Conservation (phyloP, 805 yeast genomes). For the Hanseniaspora lachancei region DNA sequence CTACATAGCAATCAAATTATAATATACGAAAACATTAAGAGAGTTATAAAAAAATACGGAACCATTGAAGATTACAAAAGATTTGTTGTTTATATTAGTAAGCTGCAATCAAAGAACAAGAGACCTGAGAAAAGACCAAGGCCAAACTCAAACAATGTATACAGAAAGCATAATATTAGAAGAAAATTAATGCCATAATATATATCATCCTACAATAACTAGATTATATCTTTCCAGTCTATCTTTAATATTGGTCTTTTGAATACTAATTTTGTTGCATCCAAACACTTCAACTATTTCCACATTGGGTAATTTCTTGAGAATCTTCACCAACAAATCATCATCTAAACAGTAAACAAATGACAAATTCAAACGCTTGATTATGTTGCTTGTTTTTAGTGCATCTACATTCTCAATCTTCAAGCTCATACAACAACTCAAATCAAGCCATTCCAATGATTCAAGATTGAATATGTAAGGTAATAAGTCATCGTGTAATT, state of each 20-base stretch:
- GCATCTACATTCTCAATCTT: conserved; percentile 39
- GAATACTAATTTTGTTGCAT: conserved; percentile 49
- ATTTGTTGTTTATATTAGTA: background rate
- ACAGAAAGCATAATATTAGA: background rate
- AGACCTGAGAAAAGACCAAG: background rate
- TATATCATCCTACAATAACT: conserved; percentile 37
- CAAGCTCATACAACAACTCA: conserved; percentile 58
- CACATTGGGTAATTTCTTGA: conserved; percentile 48
- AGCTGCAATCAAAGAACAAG: background rate
- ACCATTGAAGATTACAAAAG: background rate
- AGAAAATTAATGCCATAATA: background rate
- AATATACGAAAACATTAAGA: background rate
- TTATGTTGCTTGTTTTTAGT: conserved; percentile 36
- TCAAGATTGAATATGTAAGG: conserved; percentile 51
- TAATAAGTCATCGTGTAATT: conserved; percentile 50
- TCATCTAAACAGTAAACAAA: conserved; percentile 71
- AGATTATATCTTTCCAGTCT: conserved; percentile 61
- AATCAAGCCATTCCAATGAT: conserved; percentile 45
- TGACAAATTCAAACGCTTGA: conserved; percentile 62
- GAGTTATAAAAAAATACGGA: background rate
- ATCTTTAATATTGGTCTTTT: conserved; percentile 41
- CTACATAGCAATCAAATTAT: background rate
- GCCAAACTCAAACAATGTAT: no score
- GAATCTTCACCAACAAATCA: conserved; percentile 42
- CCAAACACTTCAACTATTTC: conserved; percentile 71